A percentile compares a stretch with the other conserved stretches of the same genome.
phyloP scores from a whole-genome alignment of 2,329 filamentous ascomycete genomes.

The Trichoderma guizhouense region DNA sequence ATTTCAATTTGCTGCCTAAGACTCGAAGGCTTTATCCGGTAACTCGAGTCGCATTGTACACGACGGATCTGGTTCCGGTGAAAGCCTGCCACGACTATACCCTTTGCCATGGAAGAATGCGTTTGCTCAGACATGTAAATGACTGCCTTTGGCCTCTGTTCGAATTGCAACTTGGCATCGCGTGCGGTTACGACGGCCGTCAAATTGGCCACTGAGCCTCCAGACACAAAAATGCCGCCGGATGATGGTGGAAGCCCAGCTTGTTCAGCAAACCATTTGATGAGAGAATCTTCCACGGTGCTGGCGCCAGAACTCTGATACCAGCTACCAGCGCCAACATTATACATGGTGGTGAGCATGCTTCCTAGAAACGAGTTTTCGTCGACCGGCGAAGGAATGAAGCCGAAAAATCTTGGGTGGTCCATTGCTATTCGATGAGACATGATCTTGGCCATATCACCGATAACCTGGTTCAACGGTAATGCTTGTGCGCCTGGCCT shows the following conservation, averaged over 20 bases:
- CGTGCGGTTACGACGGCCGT: conserved; percentile 25
- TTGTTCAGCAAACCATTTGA: conserved; percentile 23
- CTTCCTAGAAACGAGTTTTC: conserved; percentile 27
- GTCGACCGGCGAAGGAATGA: conserved; percentile 25
- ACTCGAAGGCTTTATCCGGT: neutral
- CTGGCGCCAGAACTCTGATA: conserved; percentile 25
- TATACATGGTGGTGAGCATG: conserved; percentile 22
- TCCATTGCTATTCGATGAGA: conserved; percentile 18
- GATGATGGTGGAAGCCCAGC: conserved; percentile 22
- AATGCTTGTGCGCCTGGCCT: neutral
- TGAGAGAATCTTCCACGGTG: conserved; percentile 26
- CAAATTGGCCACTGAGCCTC: conserved; percentile 28
- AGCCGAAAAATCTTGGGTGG: conserved; percentile 22
- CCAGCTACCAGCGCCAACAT: conserved; percentile 23
- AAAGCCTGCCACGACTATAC: conserved; percentile 19
- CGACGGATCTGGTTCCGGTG: conserved; percentile 14
- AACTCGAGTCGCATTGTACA: conserved; percentile 12
- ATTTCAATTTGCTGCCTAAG: conserved; percentile 12
- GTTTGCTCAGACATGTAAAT: conserved; percentile 24
- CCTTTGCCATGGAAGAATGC: conserved; percentile 22
- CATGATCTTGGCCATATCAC: conserved; percentile 14
- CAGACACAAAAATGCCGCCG: conserved; percentile 26
- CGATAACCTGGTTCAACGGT: neutral
- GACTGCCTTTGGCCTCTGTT: conserved; percentile 15
- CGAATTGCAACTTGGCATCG: conserved; percentile 18